Evolutionary conservation across 1,139 yeast genomes (phyloP).

Genomic region (Yamadazyma conglobata): DNA sequence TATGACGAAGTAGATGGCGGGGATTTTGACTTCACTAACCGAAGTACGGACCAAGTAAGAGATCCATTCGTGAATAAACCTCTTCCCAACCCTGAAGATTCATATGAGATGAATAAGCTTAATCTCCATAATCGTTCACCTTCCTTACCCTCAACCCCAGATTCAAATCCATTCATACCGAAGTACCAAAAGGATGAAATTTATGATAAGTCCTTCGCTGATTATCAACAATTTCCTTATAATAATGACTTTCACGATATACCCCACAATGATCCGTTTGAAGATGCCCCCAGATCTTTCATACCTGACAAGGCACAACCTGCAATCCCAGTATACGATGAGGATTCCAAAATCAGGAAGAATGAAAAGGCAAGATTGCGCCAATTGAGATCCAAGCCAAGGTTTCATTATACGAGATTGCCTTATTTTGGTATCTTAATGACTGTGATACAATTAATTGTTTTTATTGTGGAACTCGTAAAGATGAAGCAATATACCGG

Average conservation of each 20-base stretch:
- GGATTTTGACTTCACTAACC: constrained; percentile 15
- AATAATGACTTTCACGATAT: not conserved
- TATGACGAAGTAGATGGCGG: constrained; percentile 9
- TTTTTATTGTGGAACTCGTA: constrained; percentile 66
- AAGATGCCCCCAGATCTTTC: constrained; percentile 11
- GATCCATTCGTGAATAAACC: constrained; percentile 4
- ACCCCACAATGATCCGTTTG: constrained; percentile 13
- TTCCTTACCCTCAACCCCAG: constrained; percentile 5
- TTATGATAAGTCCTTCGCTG: constrained; percentile 3
- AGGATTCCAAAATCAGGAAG: constrained; percentile 16
- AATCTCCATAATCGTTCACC: constrained; percentile 1
- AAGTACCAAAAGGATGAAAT: constrained; percentile 1
- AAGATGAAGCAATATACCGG: constrained; percentile 62
- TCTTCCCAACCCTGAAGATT: constrained; percentile 1
- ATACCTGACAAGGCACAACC: constrained; percentile 16
- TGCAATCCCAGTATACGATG: constrained; percentile 15
- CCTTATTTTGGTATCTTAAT: constrained; percentile 48
- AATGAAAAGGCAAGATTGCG: constrained; percentile 28
- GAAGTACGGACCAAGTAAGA: constrained; percentile 1
- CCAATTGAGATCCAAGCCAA: constrained; percentile 29
- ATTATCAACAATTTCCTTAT: constrained; percentile 11
- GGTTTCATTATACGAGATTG: constrained; percentile 42
- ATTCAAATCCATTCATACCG: constrained; percentile 9
- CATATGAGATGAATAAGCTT: constrained; percentile 11
- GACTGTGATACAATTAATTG: constrained; percentile 51